Base-by-base conservation (phyloP, 495 filamentous ascomycete species). In the Aspergillus mulundensis region DNA sequence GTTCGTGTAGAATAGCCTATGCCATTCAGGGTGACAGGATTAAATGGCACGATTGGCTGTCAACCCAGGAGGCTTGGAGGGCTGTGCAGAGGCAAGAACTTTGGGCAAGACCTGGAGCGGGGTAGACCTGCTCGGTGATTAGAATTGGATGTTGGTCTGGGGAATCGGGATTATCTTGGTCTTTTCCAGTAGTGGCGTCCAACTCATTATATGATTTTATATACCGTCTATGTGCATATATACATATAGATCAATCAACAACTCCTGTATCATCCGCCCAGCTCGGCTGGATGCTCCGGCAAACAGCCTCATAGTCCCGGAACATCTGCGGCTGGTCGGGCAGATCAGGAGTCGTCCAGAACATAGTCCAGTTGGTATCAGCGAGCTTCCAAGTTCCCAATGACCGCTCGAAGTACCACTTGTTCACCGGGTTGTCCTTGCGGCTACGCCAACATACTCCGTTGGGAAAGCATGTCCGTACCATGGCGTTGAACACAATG, bases 401-500 rank as follows among this genome's bases (percentile, higher is more conserved):
- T 7, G 88, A 88, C 39, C 93, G 80, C 69, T 97, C 93, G 67
- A 96, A 97, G 66, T 98, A 95, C 90, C 90, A 95, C 65, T 93
- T 95, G 57, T 95, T 95, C 1, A 94, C 90, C 10, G 87, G 87
- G 63, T 95, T 95, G 62, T 88, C 77, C 66, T 83, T 86, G 50
- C 89, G 76, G 61, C 87, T 91, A 48, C 90, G 77, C 90, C 90
- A 95, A 66, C 85, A 86, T 25, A 93, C 87, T 0, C 89, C 88
- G 15, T 78, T 66, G 0, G 91, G 92, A 62, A 96, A 95, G 60
- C 89, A 92, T 14, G 85, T 80, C 21, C 87, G 84, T 24, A 96
- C 88, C 90, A 99, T 96, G 16, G 90, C 86, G 58, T 91, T 95
- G 71, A 97, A 99, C 5, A 99, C 85, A 19, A 97, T 84, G 61